A percentile compares a stretch with the other conserved stretches of the same genome.
Conservation (phyloP, 148 eudicot genomes). For the Camellia sinensis region DNA sequence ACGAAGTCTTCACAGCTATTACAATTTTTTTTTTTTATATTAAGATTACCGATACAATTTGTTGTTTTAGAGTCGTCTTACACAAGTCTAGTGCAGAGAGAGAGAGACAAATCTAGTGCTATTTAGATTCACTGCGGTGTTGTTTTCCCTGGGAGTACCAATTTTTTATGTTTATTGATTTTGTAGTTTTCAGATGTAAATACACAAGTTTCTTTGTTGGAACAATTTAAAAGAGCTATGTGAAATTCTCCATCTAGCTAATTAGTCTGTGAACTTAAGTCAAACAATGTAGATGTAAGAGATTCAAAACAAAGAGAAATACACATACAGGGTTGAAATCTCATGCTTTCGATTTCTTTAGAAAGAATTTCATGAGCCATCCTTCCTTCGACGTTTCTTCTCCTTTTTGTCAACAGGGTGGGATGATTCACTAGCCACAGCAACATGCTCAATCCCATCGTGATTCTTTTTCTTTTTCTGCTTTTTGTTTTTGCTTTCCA, state of each 20-base stretch:
- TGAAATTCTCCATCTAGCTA: neutral
- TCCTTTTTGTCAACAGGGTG: slow-evolving; percentile 20
- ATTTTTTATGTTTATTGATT: slow-evolving; percentile 20
- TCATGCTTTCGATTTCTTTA: slow-evolving; percentile 24
- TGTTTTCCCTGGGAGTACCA: slow-evolving; percentile 8
- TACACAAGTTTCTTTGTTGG: slow-evolving; percentile 21
- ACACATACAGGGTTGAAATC: slow-evolving; percentile 8
- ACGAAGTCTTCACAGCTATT: slow-evolving; percentile 7
- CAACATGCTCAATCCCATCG: slow-evolving; percentile 13
- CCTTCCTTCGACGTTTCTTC: slow-evolving; percentile 22
- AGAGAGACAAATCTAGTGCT: slow-evolving; percentile 10
- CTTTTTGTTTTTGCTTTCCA: slow-evolving; percentile 26
- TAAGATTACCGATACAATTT: neutral
- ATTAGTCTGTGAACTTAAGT: neutral
- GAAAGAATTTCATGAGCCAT: slow-evolving; percentile 20
- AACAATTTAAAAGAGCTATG: neutral
- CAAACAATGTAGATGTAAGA: neutral
- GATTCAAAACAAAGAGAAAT: neutral
- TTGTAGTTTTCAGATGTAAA: slow-evolving; percentile 26
- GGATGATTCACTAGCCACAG: slow-evolving; percentile 5
- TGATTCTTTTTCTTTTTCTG: slow-evolving; percentile 35
- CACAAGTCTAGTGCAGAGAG: no score
- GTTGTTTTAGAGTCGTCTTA: neutral
- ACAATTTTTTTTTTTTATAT: slow-evolving; percentile 2
- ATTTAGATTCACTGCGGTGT: slow-evolving; percentile 18